phyloP scores from a whole-genome alignment of 805 yeast species.

The Priceomyces haplophilus region DNA sequence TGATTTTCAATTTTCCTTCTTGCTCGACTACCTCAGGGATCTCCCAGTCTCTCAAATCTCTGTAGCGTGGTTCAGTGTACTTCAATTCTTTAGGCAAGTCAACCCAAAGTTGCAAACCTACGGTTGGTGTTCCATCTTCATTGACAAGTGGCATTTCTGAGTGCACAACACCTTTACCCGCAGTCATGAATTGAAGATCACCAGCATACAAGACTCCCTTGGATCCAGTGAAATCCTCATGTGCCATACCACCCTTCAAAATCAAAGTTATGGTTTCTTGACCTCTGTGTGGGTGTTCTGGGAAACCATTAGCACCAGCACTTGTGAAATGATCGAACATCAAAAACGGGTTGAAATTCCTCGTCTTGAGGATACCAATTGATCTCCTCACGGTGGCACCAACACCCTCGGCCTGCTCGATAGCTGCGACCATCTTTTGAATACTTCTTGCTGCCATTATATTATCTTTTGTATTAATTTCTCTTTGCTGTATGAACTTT shows the following conservation, averaged over 20 bases:
- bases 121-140: slow-evolving; percentile 46
- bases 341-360: slow-evolving; percentile 79
- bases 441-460: slow-evolving; percentile 28
- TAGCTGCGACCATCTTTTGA: slow-evolving; percentile 41
- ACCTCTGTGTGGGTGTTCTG: slow-evolving; percentile 41
- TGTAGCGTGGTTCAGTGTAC: slow-evolving; percentile 66
- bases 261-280: slow-evolving; percentile 38
- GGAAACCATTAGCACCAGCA: slow-evolving; percentile 58
- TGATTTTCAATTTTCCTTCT: slow-evolving; percentile 58
- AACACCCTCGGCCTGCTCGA: slow-evolving; percentile 78
- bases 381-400: slow-evolving; percentile 87
- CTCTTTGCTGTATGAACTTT: background rate
- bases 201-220: slow-evolving; percentile 74
- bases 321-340: slow-evolving; percentile 77
- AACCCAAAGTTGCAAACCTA: slow-evolving; percentile 86
- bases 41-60: slow-evolving; percentile 68
- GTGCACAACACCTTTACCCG: slow-evolving; percentile 84
- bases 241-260: slow-evolving; percentile 36
- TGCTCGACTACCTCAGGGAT: slow-evolving; percentile 67
- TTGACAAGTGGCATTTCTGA: slow-evolving; percentile 76
- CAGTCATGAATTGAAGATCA: slow-evolving; percentile 91
- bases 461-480: slow-evolving; percentile 4
- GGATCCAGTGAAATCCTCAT: slow-evolving; percentile 78
- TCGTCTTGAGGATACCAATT: slow-evolving; percentile 62
- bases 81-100: slow-evolving; percentile 69